phyloP scores from a whole-genome alignment of 208 protist genomes.

The Novymonas esmeraldas region DNA sequence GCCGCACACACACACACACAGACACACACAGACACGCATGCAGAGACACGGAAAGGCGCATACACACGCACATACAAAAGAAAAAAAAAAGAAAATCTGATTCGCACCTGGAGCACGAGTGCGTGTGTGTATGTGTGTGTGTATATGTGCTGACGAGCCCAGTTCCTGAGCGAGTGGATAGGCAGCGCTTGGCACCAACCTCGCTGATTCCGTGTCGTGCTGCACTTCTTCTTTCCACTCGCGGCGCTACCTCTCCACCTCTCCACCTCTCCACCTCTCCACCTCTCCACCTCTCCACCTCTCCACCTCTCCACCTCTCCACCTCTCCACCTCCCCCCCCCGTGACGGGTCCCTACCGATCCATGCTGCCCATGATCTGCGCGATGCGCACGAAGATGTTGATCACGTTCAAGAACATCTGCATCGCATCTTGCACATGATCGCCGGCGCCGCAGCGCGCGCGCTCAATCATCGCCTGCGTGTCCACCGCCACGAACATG shows the following conservation, averaged over 20 bases:
- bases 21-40: background rate
- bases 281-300: too few species aligned
- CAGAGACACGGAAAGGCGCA: background rate
- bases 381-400: slow-evolving; percentile 92
- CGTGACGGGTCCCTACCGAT: slow-evolving; percentile 31
- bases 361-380: slow-evolving; percentile 75
- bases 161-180: too few species aligned
- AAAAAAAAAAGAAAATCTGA: background rate
- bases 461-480: slow-evolving; percentile 91
- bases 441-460: slow-evolving; percentile 82
- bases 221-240: too few species aligned
- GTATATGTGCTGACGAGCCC: too few species aligned
- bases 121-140: too few species aligned
- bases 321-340: too few species aligned
- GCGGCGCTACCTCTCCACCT: too few species aligned
- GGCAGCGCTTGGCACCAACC: too few species aligned
- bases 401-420: slow-evolving; percentile 87
- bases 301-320: too few species aligned
- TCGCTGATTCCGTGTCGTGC: too few species aligned
- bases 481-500: slow-evolving; percentile 79
- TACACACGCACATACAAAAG: background rate
- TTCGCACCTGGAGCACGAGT: too few species aligned
- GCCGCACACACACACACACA: background rate
- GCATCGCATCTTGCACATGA: slow-evolving; percentile 80
- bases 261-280: too few species aligned